Evolutionary conservation across 176 grass and related monocot genomes (phyloP), one percentile per base, ranked within the genome.

Genomic region (Lolium perenne): DNA sequence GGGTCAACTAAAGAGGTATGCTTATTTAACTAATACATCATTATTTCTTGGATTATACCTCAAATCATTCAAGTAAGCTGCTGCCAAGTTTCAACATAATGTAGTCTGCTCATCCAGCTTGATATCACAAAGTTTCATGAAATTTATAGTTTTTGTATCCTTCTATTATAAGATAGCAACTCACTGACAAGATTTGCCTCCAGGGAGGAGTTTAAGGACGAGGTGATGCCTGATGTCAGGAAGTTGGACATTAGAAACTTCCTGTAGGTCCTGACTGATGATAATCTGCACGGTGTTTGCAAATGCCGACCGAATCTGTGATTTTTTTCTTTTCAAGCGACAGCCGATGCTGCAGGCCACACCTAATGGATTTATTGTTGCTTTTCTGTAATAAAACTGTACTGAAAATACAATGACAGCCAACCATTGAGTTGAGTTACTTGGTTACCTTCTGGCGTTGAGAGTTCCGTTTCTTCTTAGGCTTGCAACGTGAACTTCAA

Each of bases 131-230:
- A 50, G 22, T 51, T 74, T 45, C n/a, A 49, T 15, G n/a, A 49
- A 49, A 22, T 50, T 7, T 74, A 74, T 74, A 51, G 14, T 62
- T 46, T 63, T 1, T 59, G 8, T 9, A 20, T 75, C 9, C 4
- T 22, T 20, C 12, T 64, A 8, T 63, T 48, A 48, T 14, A 46
- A 17, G 41, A 32, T 80, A 55, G 32, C 22, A n/a, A 14, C 47
- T 23, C 11, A 59, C 62, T 53, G 13, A 48, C 15, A 14, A 41
- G 17, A 7, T 55, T 61, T 78, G 41, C 61, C 74, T 51, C 18
- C 85, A 99, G 97, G 92, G 97, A 99, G 84, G 97, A 99, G 83
- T 99, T 99, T 50, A 91, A 97, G 86, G 97, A 93, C 59, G 97
- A 99, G 77, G 71, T 82, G 87, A 93, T 97, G 94, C 89, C 92